Percentiles rank a stretch among this genome's conserved stretches.
Evolutionary conservation across 2,329 filamentous ascomycete genomes (phyloP).

Genomic region (Penicillium sp.): DNA sequence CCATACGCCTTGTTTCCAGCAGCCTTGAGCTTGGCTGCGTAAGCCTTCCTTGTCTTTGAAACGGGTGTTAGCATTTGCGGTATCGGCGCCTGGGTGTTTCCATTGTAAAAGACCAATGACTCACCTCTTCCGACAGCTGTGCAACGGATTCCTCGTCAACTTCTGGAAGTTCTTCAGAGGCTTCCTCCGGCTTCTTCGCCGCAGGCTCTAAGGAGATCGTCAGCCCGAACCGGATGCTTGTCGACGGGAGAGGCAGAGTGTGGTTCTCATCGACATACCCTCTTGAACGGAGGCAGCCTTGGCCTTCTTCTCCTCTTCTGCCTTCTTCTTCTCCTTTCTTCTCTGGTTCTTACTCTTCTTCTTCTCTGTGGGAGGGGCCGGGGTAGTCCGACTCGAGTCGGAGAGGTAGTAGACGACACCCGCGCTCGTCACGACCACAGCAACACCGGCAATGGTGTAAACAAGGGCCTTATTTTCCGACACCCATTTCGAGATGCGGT

Average conservation of each 20-base stretch:
- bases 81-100: no score
- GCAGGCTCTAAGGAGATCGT: no score
- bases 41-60: conserved; percentile 68
- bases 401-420: conserved; percentile 85
- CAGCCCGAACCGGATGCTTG: no score
- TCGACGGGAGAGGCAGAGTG: no score
- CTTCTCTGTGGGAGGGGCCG: no score
- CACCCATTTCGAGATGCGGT: conserved; percentile 81
- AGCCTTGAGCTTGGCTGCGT: conserved; percentile 84
- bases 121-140: conserved; percentile 41
- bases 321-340: conserved; percentile 49
- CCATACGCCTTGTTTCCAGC: conserved; percentile 95
- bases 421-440: conserved; percentile 80
- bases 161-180: conserved; percentile 60
- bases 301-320: no score
- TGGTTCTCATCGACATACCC: no score
- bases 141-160: conserved; percentile 44
- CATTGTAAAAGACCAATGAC: conserved; percentile 9
- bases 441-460: conserved; percentile 92
- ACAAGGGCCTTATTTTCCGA: conserved; percentile 91
- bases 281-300: conserved; percentile 38
- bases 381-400: conserved; percentile 41
- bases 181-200: conserved; percentile 43
- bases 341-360: conserved; percentile 88
- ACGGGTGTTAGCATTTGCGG: no score